Conservation (phyloP, 805 yeast genomes). For the Clavispora phyllophila region DNA sequence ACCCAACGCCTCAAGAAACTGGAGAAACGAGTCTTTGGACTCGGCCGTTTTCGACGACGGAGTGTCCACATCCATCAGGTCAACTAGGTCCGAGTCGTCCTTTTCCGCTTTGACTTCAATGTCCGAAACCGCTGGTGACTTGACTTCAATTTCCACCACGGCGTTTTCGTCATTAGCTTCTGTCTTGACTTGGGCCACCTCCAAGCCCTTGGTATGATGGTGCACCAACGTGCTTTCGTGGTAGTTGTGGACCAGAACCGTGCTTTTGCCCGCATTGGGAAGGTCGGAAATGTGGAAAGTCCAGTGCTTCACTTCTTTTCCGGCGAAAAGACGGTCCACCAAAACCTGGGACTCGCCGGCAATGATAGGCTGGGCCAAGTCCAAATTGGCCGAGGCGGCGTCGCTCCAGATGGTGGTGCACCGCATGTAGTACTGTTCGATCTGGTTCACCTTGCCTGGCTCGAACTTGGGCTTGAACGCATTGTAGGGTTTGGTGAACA, state of each 20-base stretch:
- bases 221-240: conserved; percentile 54
- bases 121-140: neutral
- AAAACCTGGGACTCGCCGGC: conserved; percentile 16
- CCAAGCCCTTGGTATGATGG: conserved; percentile 37
- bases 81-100: neutral
- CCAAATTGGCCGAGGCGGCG: conserved; percentile 16
- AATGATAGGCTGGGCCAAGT: conserved; percentile 23
- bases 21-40: conserved; percentile 34
- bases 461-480: conserved; percentile 49
- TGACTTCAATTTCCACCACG: neutral
- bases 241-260: conserved; percentile 59
- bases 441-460: conserved; percentile 54
- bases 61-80: conserved; percentile 3
- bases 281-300: conserved; percentile 63
- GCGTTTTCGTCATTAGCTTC: neutral
- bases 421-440: conserved; percentile 49
- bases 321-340: conserved; percentile 28
- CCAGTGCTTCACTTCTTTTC: conserved; percentile 42
- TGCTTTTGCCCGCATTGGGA: conserved; percentile 67
- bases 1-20: conserved; percentile 59
- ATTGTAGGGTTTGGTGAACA: conserved; percentile 45
- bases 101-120: conserved; percentile 1
- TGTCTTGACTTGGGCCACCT: neutral
- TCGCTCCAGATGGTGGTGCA: conserved; percentile 46
- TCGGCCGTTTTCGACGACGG: neutral